A percentile compares a stretch with the other conserved stretches of the same genome.
Evolutionary conservation across 352 stramenopile genomes (phyloP).

Genomic region (Pythium sukuiense): DNA sequence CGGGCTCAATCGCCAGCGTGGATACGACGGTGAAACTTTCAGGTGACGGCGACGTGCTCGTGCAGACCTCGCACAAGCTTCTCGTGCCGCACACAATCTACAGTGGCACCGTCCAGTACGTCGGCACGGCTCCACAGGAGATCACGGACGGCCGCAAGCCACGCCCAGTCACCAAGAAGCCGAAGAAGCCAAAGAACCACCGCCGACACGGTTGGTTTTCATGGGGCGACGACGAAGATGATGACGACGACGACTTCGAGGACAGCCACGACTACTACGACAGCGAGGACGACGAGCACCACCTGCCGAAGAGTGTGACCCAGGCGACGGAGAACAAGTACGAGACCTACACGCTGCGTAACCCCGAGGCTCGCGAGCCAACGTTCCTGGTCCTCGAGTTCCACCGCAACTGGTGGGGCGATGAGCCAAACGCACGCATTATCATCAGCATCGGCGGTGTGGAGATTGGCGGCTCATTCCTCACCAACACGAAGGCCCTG

Average conservation of each 20-base stretch:
- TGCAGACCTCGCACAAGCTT: slow-evolving; percentile 48
- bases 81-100: slow-evolving; percentile 14
- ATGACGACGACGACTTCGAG: slow-evolving; percentile 5
- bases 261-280: not conserved
- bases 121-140: slow-evolving; percentile 6
- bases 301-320: slow-evolving; percentile 23
- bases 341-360: slow-evolving; percentile 10
- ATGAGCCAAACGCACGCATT: slow-evolving; percentile 10
- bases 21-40: slow-evolving; percentile 42
- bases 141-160: slow-evolving; percentile 25
- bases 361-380: slow-evolving; percentile 7
- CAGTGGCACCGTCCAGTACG: slow-evolving; percentile 22
- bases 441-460: slow-evolving; percentile 20
- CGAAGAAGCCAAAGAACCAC: not conserved
- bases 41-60: slow-evolving; percentile 45
- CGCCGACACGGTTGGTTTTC: not conserved
- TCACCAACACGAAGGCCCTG: slow-evolving; percentile 2
- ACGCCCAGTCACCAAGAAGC: not conserved
- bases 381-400: slow-evolving; percentile 19
- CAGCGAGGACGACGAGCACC: not conserved
- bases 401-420: slow-evolving; percentile 11
- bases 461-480: slow-evolving; percentile 5
- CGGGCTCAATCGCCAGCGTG: slow-evolving; percentile 44
- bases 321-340: slow-evolving; percentile 19
- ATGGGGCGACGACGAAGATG: slow-evolving; percentile 9